Conservation (phyloP, 2,329 filamentous ascomycete genomes). For the Colletotrichum chrysophilum region DNA sequence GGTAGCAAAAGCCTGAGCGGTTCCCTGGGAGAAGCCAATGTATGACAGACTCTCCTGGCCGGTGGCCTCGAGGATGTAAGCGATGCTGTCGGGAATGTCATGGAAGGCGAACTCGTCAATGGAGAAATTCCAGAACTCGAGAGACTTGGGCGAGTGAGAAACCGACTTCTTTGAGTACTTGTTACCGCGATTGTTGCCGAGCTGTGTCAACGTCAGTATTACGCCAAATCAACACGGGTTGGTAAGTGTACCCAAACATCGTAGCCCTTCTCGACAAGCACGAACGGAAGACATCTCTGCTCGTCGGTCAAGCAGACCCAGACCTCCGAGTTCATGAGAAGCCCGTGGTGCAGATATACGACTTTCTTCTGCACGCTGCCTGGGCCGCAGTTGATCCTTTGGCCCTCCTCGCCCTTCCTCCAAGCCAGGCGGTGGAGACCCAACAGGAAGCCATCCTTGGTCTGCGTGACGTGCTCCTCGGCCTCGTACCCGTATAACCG, state of each 20-base stretch:
- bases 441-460: constrained; percentile 89
- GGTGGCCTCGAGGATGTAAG: constrained; percentile 87
- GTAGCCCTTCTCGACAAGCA: constrained; percentile 87
- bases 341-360: constrained; percentile 91
- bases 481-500: constrained; percentile 89
- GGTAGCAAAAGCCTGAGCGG: constrained; percentile 93
- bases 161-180: constrained; percentile 98
- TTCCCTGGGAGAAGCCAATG: constrained; percentile 96
- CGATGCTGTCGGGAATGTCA: constrained; percentile 94
- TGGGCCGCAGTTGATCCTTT: constrained; percentile 75
- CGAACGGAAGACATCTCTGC: constrained; percentile 85
- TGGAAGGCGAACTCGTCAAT: constrained; percentile 99
- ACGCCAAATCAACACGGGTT: not conserved
- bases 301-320: constrained; percentile 94
- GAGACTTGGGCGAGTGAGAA: constrained; percentile 73
- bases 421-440: constrained; percentile 88
- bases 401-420: constrained; percentile 80
- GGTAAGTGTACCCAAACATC: constrained; percentile 83
- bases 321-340: constrained; percentile 98
- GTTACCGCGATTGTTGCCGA: constrained; percentile 97
- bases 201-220: constrained; percentile 48
- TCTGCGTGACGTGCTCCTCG: constrained; percentile 96
- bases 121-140: constrained; percentile 94
- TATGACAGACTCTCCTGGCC: constrained; percentile 87
- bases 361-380: constrained; percentile 79